Percentiles rank a stretch among this genome's conserved stretches.
phyloP scores from a whole-genome alignment of 73 alveolate species.

The Paramecium sexaurelia region DNA sequence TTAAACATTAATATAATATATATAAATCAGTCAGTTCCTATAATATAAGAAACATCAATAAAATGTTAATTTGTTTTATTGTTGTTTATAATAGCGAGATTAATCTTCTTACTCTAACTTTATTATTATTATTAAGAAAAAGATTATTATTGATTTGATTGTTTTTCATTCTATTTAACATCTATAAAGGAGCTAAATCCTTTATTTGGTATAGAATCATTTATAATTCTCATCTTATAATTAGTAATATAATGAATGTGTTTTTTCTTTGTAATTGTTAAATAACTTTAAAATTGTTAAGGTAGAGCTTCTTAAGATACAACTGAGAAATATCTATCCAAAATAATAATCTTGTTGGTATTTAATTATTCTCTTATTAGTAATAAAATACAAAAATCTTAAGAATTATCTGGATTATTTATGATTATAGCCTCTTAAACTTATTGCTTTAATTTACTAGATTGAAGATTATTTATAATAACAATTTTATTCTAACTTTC shows the following conservation, averaged over 20 bases:
- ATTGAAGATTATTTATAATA: neutral
- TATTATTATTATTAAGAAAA: neutral
- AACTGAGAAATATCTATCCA: neutral
- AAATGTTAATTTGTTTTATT: neutral
- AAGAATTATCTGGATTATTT: neutral
- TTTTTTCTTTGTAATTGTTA: neutral
- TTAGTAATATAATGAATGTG: neutral
- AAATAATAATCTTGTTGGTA: neutral
- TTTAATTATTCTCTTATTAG: neutral
- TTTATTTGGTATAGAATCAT: neutral
- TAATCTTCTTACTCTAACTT: neutral
- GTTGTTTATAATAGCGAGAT: neutral
- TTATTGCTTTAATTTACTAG: neutral
- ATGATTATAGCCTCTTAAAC: neutral
- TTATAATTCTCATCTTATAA: slow-evolving; percentile 32
- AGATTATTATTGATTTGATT: neutral
- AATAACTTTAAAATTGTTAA: neutral
- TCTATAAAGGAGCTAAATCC: neutral
- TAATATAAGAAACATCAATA: neutral
- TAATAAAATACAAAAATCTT: neutral
- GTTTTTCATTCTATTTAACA: neutral
- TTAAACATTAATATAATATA: neutral
- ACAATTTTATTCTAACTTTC: neutral
- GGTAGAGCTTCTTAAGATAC: neutral
- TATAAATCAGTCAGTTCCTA: neutral